These are phyloP conservation scores for Pseudohyphozyma bogoriensis DNA, from an alignment of 768 basidiomycete species.

Conservation along the genomic window DNA sequence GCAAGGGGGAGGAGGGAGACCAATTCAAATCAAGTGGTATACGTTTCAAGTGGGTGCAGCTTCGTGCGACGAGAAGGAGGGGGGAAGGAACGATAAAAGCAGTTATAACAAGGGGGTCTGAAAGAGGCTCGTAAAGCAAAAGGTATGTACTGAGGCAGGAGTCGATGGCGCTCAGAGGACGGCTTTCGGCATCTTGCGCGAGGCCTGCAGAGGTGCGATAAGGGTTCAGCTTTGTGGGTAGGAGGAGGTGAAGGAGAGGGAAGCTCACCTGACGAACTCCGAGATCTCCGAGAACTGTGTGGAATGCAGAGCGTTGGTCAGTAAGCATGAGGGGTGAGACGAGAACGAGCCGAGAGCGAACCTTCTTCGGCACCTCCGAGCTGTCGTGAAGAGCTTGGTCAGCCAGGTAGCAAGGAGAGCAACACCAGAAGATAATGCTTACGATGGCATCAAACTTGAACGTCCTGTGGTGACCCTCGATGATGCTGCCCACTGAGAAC, in stretches of 20 bases:
- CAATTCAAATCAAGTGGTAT: too few species aligned
- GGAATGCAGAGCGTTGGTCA: neutral
- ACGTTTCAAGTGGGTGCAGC: too few species aligned
- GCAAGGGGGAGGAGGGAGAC: too few species aligned
- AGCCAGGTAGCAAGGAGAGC: neutral
- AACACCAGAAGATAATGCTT: neutral
- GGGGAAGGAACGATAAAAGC: neutral
- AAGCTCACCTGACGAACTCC: slow-evolving; percentile 19
- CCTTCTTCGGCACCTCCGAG: slow-evolving; percentile 22
- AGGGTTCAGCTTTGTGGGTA: neutral
- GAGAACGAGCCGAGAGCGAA: neutral
- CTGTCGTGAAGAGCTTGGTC: neutral
- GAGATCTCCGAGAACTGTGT: slow-evolving; percentile 20
- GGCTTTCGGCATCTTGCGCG: slow-evolving; percentile 28
- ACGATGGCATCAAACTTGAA: slow-evolving; percentile 19
- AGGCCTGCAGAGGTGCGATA: neutral
- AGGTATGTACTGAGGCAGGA: too few species aligned
- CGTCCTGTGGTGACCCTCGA: slow-evolving; percentile 9
- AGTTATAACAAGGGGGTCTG: neutral
- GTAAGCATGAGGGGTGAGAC: neutral
- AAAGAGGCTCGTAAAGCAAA: too few species aligned
- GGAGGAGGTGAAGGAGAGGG: neutral
- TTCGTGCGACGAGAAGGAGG: neutral
- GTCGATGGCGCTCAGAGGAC: slow-evolving; percentile 9
- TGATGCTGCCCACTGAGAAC: slow-evolving; percentile 5